Evolutionary conservation across 179 eudicot species (phyloP), one percentile per base, ranked within the genome.

Genomic region (Corrigiola litoralis): DNA sequence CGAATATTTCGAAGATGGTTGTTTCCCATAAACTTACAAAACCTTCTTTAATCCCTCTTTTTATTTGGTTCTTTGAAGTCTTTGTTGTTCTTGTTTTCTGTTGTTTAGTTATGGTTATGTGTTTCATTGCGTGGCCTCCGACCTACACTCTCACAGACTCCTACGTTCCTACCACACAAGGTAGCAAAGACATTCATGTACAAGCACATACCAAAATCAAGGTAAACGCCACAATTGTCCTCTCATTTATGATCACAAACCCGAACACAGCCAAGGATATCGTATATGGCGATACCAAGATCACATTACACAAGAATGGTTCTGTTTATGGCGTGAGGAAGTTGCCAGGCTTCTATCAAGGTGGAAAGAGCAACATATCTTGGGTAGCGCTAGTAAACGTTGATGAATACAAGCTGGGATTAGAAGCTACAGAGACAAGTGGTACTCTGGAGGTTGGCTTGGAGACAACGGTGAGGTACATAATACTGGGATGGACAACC

Each of bases 401-500:
- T 40, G 50, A 72, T 31, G 46, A 52, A 24, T 23, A 45, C 5
- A 55, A n/a, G 46, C 24, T 51, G 32, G 52, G 46, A 31, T 53
- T 13, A 16, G 61, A 45, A 38, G 47, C 12, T 44, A 10, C 0
- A 0, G n/a, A 48, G 34, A 24, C 46, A 66, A 42, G 23, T 41
- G 42, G 57, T 0, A 33, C 3, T 21, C 20, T 66, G 49, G 61
- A 44, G 34, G 53, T 72, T 42, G 49, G 57, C 5, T 42, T 72
- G 55, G 62, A 72, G 52, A 72, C 67, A 31, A 32, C 17, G 49
- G 55, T 72, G 25, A 42, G 67, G 45, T 72, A 66, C 40, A 66
- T 34, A 32, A 60, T 66, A 51, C 56, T 72, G 33, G 25, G 60
- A 33, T 32, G 71, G 56, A 60, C 62, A 12, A 59, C 71, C 14